Conservation (phyloP, 179 eudicot genomes). For the Actinidia arguta region DNA sequence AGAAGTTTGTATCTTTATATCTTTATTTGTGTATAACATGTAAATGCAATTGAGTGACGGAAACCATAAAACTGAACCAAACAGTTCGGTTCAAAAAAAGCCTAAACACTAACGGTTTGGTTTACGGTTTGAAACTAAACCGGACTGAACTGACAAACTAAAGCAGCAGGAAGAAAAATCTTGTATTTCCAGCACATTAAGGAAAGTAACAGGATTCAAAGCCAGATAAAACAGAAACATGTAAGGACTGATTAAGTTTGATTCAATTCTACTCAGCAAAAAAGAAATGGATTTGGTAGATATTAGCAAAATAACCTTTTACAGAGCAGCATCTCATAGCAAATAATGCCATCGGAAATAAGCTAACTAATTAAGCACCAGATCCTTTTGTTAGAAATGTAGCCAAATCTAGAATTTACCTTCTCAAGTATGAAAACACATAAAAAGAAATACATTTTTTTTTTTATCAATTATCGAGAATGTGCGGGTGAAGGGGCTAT, state of each 20-base stretch:
- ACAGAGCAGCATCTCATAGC: not conserved
- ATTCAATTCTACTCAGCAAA: not conserved
- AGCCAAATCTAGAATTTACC: not conserved
- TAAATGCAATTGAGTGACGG: too few species aligned
- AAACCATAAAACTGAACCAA: too few species aligned
- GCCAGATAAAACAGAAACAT: not conserved
- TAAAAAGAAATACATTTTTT: not conserved
- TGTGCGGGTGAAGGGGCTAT: not conserved
- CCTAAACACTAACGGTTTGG: too few species aligned
- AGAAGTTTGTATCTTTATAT: too few species aligned
- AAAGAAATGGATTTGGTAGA: not conserved
- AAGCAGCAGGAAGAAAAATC: not conserved
- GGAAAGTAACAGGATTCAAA: not conserved
- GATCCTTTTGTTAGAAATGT: not conserved
- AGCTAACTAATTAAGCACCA: not conserved
- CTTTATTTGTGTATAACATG: too few species aligned
- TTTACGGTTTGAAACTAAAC: too few species aligned
- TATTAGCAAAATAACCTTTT: not conserved
- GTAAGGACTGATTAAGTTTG: not conserved
- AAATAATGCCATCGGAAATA: not conserved
- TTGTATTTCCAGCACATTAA: not conserved
- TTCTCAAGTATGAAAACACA: not conserved
- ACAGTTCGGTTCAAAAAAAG: too few species aligned
- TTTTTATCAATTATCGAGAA: too few species aligned
- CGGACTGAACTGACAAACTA: not conserved